Base-by-base conservation (phyloP, 2,329 filamentous ascomycete species). In the Pyrenochaeta sp. region DNA sequence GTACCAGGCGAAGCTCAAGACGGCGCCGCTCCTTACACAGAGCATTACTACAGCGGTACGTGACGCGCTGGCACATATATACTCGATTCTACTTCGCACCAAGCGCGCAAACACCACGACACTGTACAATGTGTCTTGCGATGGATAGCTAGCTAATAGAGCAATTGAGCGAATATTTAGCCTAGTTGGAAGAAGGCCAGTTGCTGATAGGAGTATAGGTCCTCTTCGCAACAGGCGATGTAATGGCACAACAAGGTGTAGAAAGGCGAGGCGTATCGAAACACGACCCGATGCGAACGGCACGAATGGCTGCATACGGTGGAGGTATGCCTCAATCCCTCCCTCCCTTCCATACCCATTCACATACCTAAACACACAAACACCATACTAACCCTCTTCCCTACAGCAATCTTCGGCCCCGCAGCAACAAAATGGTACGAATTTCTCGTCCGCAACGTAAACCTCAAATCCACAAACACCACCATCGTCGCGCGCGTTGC, bases 221-320 rank as follows among this genome's bases (percentile, higher is more conserved):
- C 58, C 89, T 99, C 63, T 99, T 98, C 77, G 93, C 91, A 57
- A 91, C 93, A 13, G 95, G 95, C 71, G 95, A 99, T 81, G 84
- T 90, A 59, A 89, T 96, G 66, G 92, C 95, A 37, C 95, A 99
- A 80, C 94, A 98, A 80, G 84, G 88, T 36, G 91, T 99, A 58
- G 94, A 98, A 81, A 89, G 88, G 77, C 89, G 85, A 72, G 93
- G 93, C 19, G 66, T 91, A 27, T 80, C 89, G 67, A 90, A 91
- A 65, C 94, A 99, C 77, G 80, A 91, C 68, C 71, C 88, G 37
- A 80, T 81, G 28, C 86, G 91, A 52, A 93, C 91, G 30, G 88
- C 84, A 10, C 88, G 91, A 69, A 95, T 96, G 91, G 88, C 88
- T 43, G 80, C 90, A 58, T 95, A 95, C 75, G 91, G 91, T 63